phyloP scores from a whole-genome alignment of 345 rosid species.

The Crucihimalaya himalaica region DNA sequence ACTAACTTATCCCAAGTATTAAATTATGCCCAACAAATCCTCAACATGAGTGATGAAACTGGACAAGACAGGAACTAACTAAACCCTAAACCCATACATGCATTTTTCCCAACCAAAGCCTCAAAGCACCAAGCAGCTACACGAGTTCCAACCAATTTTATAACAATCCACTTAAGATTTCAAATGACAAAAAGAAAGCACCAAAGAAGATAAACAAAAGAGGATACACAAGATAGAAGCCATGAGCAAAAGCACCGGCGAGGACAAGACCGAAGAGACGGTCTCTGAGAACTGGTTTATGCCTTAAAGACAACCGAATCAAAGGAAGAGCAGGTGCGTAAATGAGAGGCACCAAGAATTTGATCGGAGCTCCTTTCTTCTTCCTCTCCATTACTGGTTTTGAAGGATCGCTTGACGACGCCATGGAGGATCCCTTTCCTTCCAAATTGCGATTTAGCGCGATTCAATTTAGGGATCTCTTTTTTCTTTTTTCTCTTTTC shows the following conservation, averaged over 20 bases:
- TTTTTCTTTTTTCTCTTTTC: too few species aligned
- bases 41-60: background rate
- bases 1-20: background rate
- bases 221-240: conserved; percentile 97
- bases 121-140: background rate
- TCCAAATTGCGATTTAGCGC: too few species aligned
- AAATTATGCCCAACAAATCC: background rate
- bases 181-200: background rate
- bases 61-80: background rate
- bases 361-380: conserved; percentile 61
- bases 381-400: conserved; percentile 48
- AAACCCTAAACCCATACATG: conserved; percentile 1
- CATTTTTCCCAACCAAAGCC: background rate
- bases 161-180: background rate
- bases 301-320: conserved; percentile 73
- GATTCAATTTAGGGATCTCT: too few species aligned
- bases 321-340: conserved; percentile 96
- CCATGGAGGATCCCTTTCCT: conserved; percentile 1
- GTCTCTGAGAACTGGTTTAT: conserved; percentile 78
- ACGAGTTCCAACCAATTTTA: background rate
- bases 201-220: background rate
- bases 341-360: conserved; percentile 76
- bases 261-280: conserved; percentile 75
- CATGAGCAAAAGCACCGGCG: conserved; percentile 89
- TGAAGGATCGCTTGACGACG: conserved; percentile 36